These are phyloP conservation scores for Parathielavia appendiculata DNA, from an alignment of 495 filamentous ascomycete species.

Conservation along the genomic window DNA sequence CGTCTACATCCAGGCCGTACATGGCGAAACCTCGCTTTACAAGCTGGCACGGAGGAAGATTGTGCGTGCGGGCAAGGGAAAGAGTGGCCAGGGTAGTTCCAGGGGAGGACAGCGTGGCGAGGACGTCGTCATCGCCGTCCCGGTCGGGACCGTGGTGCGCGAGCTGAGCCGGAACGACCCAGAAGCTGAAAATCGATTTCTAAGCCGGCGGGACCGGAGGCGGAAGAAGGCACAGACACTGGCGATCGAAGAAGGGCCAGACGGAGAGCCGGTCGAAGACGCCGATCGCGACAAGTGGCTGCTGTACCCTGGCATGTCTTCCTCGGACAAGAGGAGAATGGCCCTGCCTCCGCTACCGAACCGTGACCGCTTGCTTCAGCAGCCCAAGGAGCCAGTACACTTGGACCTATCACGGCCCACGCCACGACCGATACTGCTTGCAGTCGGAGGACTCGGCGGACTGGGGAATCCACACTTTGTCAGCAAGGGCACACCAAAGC, in stretches of 20 bases:
- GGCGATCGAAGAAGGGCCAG: conserved; percentile 35
- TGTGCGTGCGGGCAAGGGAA: conserved; percentile 73
- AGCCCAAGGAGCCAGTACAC: conserved; percentile 65
- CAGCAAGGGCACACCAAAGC: conserved; percentile 59
- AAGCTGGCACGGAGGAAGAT: conserved; percentile 76
- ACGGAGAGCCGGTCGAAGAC: conserved; percentile 27
- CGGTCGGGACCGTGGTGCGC: conserved; percentile 84
- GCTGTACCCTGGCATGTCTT: conserved; percentile 69
- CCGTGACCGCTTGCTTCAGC: conserved; percentile 54
- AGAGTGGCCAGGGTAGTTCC: conserved; percentile 78
- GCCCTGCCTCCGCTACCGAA: conserved; percentile 54
- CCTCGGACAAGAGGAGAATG: conserved; percentile 57
- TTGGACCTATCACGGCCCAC: conserved; percentile 81
- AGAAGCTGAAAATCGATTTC: conserved; percentile 50
- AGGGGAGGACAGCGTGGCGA: conserved; percentile 75
- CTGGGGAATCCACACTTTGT: conserved; percentile 92
- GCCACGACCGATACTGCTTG: conserved; percentile 79
- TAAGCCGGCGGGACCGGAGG: conserved; percentile 28
- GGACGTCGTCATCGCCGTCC: conserved; percentile 83
- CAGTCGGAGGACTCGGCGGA: conserved; percentile 81
- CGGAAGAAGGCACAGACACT: conserved; percentile 20
- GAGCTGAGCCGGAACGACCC: conserved; percentile 78
- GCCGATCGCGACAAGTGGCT: conserved; percentile 67
- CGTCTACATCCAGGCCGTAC: conserved; percentile 89
- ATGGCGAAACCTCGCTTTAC: conserved; percentile 84